Base-by-base conservation (phyloP, 805 yeast genomes). In the Saccharomycopsis sp. region DNA sequence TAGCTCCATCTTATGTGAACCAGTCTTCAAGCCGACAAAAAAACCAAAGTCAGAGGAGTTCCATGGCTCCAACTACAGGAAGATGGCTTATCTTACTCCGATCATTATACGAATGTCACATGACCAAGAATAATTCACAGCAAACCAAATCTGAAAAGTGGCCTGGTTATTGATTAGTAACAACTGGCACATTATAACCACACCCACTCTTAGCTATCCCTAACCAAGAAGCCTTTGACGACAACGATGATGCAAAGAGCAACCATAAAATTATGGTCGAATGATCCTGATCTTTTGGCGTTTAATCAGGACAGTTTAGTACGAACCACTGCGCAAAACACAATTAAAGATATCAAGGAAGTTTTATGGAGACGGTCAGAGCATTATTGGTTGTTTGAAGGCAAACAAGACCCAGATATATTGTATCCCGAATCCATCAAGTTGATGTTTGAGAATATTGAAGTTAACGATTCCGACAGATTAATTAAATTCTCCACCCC, bases 361-460 rank as follows among this genome's bases (percentile, higher is more conserved):
- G 57, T 58, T 3, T 29, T 58, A 23, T 54, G 57, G 55, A 20
- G 47, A 42, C 19, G 60, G 17, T 42, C 53, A 5, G 54, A 38
- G 20, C 49, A 44, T 1, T 25, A 3, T 17, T 41, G 19, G 25
- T 14, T n/a, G 29, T 25, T 12, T 15, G 47, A 8, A 14, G 41
- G 9, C 12, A 35, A 53, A 52, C 55, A 35, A 17, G 35, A 52
- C 22, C 22, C n/a, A 15, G 17, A 23, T 9, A 52, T 52, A 14
- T 52, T 52, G 20, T 24, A 52, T 24, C 54, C 54, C 19, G 38
- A 52, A 9, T 3, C 41, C 20, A 17, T 7, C 7, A 52, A 52
- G 9, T 52, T 52, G 17, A 29, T 52, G 3, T 52, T 23, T 52
- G 54, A 52, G 20, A 24, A 12, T 34, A 20, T 50, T 9, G 54